A percentile compares a stretch with the other conserved stretches of the same genome.
These are phyloP conservation scores for Trametes cinnabarina DNA, from an alignment of 768 basidiomycete genomes.

Conservation along the genomic window DNA sequence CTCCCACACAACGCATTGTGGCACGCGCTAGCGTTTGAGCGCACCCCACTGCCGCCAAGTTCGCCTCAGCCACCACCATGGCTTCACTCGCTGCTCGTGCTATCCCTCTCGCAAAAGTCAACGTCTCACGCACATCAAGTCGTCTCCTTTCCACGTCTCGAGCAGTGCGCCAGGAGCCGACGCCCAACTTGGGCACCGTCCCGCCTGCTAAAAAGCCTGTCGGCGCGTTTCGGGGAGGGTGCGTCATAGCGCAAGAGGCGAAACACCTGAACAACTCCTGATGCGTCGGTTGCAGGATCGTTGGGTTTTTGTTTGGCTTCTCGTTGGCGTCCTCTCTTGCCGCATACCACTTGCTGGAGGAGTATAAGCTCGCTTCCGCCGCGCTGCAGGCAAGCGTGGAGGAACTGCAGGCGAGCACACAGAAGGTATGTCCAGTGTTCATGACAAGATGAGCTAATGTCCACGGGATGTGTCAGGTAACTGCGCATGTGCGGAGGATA, in stretches of 20 bases:
- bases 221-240: constrained; percentile 52
- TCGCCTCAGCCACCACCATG: constrained; percentile 31
- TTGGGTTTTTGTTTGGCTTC: constrained; percentile 88
- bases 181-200: constrained; percentile 52
- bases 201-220: constrained; percentile 69
- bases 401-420: constrained; percentile 79
- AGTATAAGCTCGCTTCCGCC: constrained; percentile 87
- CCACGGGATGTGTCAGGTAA: constrained; percentile 48
- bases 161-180: constrained; percentile 37
- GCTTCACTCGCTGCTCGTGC: constrained; percentile 36
- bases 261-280: background rate
- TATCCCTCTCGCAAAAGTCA: constrained; percentile 18
- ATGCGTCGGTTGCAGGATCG: constrained; percentile 46
- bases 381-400: constrained; percentile 85
- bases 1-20: too few relatives aligned
- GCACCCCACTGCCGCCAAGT: background rate
- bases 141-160: constrained; percentile 47
- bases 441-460: background rate
- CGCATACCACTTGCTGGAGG: constrained; percentile 85
- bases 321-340: constrained; percentile 85
- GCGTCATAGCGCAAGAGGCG: constrained; percentile 13
- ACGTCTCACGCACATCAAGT: constrained; percentile 20
- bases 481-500: constrained; percentile 78
- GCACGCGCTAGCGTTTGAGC: background rate
- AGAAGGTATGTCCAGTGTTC: constrained; percentile 51